Conservation (phyloP, 1,284 basidiomycete genomes). For the Ceratobasidium sp. region DNA sequence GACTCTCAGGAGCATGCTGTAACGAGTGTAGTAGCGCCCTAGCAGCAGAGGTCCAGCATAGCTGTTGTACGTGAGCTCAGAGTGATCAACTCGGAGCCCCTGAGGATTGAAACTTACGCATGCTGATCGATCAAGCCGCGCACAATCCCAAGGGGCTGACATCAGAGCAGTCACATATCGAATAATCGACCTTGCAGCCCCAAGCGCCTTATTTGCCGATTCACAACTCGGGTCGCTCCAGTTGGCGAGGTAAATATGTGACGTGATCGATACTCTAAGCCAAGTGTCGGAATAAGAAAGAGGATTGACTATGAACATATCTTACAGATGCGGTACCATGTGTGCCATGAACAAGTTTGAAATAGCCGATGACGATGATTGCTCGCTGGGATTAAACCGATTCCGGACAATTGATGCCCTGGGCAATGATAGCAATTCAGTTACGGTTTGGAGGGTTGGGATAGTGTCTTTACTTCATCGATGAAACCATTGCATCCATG, state of each 20-base stretch:
- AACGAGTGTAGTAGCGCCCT: slow-evolving; percentile 6
- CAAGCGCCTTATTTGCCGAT: slow-evolving; percentile 18
- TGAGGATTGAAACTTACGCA: slow-evolving; percentile 10
- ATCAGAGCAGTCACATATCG: slow-evolving; percentile 2
- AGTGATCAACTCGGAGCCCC: background rate
- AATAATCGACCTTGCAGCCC: slow-evolving; percentile 12
- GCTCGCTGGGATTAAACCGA: slow-evolving; percentile 21
- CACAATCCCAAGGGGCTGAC: slow-evolving; percentile 22
- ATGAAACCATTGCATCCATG: slow-evolving; percentile 19
- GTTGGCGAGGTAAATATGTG: slow-evolving; percentile 7
- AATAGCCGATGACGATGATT: slow-evolving; percentile 15
- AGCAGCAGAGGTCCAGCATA: slow-evolving; percentile 15
- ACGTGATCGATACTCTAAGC: background rate
- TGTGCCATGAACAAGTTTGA: slow-evolving; percentile 33
- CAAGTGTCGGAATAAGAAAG: background rate
- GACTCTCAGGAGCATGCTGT: slow-evolving; percentile 30
- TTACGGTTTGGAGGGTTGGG: too few relatives aligned
- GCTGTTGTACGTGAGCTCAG: background rate
- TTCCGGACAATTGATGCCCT: slow-evolving; percentile 3
- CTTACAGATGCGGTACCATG: slow-evolving; percentile 28
- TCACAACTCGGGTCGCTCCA: slow-evolving; percentile 41
- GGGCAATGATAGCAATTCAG: background rate
- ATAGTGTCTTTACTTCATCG: background rate
- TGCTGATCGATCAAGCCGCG: slow-evolving; percentile 11
- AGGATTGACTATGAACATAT: background rate